Conservation (phyloP, 768 basidiomycete species). For the Trametes gibbosa region DNA sequence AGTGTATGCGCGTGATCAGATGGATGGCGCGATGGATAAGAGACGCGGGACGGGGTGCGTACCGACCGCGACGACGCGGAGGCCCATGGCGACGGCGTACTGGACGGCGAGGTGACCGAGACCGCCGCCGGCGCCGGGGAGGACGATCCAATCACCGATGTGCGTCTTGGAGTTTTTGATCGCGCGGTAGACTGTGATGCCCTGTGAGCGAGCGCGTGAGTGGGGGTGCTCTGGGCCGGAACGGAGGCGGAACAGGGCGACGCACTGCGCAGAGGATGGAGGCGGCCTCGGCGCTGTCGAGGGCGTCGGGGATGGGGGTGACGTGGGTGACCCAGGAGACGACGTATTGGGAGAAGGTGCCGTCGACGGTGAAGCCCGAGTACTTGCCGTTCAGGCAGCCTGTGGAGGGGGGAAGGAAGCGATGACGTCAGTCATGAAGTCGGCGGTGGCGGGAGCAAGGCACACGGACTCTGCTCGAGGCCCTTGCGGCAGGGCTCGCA, state of each 20-base stretch:
- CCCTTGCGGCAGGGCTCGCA: conserved; percentile 79
- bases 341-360: conserved; percentile 72
- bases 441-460: neutral
- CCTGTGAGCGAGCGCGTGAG: conserved; percentile 37
- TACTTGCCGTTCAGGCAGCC: conserved; percentile 59
- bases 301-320: conserved; percentile 72
- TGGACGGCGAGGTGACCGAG: conserved; percentile 84
- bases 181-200: conserved; percentile 84
- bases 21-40: neutral
- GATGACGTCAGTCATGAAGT: neutral
- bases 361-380: conserved; percentile 74
- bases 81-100: conserved; percentile 75
- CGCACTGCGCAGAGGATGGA: conserved; percentile 75
- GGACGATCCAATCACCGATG: conserved; percentile 72
- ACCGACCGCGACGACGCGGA: conserved; percentile 77
- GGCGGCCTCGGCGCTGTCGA: conserved; percentile 65
- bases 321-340: conserved; percentile 73
- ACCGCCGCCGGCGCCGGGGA: conserved; percentile 80
- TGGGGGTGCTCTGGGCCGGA: neutral
- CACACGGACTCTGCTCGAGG: conserved; percentile 66
- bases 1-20: neutral
- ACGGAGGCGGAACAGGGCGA: neutral
- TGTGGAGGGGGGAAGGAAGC: conserved; percentile 21
- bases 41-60: conserved; percentile 11
- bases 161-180: conserved; percentile 66